Evolutionary conservation across 495 filamentous ascomycete genomes (phyloP).

Genomic region (Astrothelium subdiscretum): DNA sequence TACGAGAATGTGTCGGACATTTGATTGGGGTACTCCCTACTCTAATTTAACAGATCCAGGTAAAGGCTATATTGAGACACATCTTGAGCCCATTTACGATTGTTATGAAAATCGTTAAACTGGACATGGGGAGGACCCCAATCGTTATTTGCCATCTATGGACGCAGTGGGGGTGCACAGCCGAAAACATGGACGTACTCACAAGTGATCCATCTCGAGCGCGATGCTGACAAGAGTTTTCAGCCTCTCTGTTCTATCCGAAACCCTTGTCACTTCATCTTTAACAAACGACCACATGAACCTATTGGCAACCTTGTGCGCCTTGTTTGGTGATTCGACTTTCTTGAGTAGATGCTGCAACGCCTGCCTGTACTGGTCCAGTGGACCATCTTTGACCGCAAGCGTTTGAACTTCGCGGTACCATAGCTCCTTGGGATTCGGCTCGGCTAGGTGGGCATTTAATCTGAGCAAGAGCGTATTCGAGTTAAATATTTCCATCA

Average conservation of each 20-base stretch:
- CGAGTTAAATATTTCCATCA: too few species aligned
- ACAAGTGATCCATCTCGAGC: slow-evolving; percentile 25
- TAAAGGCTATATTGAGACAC: too few species aligned
- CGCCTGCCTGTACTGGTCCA: slow-evolving; percentile 19
- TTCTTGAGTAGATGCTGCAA: slow-evolving; percentile 17
- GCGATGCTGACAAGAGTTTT: slow-evolving; percentile 20
- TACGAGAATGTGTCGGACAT: too few species aligned
- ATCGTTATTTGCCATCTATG: too few species aligned
- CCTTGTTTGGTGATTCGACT: slow-evolving; percentile 4
- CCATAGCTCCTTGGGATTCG: slow-evolving; percentile 15
- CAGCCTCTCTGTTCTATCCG: slow-evolving; percentile 23
- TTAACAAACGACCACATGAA: slow-evolving; percentile 23
- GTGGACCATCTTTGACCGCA: slow-evolving; percentile 15
- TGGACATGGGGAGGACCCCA: too few species aligned
- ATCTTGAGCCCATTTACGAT: too few species aligned
- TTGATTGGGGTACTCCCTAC: too few species aligned
- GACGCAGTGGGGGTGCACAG: too few species aligned
- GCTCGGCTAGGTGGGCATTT: slow-evolving; percentile 12
- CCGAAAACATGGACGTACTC: slow-evolving; percentile 1
- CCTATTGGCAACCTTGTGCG: slow-evolving; percentile 10
- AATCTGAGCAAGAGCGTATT: slow-evolving; percentile 13
- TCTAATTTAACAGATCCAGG: too few species aligned
- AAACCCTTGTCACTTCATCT: slow-evolving; percentile 17
- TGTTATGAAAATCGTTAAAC: too few species aligned
- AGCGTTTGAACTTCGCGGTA: slow-evolving; percentile 14